These are phyloP conservation scores for Penicillium tannophilum DNA, from an alignment of 495 filamentous ascomycete species.

Conservation along the genomic window DNA sequence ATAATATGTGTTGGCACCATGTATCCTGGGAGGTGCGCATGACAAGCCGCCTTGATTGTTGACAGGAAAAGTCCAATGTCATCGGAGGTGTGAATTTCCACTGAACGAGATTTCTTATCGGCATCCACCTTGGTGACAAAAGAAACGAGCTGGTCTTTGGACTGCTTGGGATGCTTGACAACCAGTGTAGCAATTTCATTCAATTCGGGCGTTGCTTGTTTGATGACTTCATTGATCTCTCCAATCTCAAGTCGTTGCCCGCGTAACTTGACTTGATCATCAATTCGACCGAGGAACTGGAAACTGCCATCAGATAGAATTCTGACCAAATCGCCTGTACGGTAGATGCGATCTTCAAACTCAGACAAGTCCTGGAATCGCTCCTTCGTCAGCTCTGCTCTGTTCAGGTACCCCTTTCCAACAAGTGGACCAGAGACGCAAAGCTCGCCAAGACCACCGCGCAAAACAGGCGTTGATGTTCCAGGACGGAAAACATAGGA, in stretches of 20 bases:
- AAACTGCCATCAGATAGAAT: slow-evolving; percentile 49
- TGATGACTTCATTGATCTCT: slow-evolving; percentile 66
- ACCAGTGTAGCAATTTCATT: slow-evolving; percentile 47
- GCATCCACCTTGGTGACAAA: slow-evolving; percentile 30
- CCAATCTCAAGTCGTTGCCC: slow-evolving; percentile 76
- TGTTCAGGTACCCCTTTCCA: slow-evolving; percentile 83
- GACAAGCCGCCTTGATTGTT: slow-evolving; percentile 37
- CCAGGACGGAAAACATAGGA: slow-evolving; percentile 75
- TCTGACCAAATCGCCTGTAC: slow-evolving; percentile 52
- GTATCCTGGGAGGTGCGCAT: slow-evolving; percentile 49
- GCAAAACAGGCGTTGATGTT: slow-evolving; percentile 66
- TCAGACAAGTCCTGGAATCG: slow-evolving; percentile 43
- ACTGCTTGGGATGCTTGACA: slow-evolving; percentile 44
- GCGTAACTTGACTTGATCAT: slow-evolving; percentile 79
- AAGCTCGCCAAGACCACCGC: slow-evolving; percentile 83
- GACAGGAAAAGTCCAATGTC: slow-evolving; percentile 18
- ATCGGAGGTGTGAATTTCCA: slow-evolving; percentile 19
- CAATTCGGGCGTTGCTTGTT: slow-evolving; percentile 32
- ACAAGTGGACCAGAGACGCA: slow-evolving; percentile 86
- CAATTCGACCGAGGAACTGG: slow-evolving; percentile 70
- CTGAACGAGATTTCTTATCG: slow-evolving; percentile 18
- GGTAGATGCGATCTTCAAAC: slow-evolving; percentile 44
- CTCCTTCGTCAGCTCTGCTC: slow-evolving; percentile 54
- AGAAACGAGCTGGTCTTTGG: slow-evolving; percentile 45
- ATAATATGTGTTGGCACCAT: slow-evolving; percentile 58